phyloP scores from a whole-genome alignment of 768 basidiomycete species.

The Trametes sanguinea region DNA sequence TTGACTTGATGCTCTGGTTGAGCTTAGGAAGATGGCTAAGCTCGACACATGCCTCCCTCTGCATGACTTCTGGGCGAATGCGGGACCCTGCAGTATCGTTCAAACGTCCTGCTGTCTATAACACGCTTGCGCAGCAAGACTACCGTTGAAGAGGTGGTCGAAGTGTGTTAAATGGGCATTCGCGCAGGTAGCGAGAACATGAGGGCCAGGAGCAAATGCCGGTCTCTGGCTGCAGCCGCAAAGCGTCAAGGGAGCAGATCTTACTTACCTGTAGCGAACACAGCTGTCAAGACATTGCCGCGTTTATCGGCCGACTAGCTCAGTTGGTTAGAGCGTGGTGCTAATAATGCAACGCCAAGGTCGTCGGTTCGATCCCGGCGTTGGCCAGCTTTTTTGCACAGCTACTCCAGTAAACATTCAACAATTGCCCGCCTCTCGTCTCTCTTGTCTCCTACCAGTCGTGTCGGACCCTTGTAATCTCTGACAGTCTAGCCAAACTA shows the following conservation, averaged over 20 bases:
- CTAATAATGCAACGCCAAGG: slow-evolving; percentile 47
- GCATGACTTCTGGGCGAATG: not conserved
- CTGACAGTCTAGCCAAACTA: too few relatives aligned
- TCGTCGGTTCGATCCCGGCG: not conserved
- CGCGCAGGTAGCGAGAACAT: too few relatives aligned
- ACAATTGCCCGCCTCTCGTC: too few relatives aligned
- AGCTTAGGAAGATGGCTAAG: slow-evolving; percentile 16
- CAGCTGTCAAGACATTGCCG: too few relatives aligned
- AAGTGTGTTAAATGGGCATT: too few relatives aligned
- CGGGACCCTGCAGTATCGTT: not conserved
- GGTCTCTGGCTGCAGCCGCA: not conserved
- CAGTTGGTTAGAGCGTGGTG: slow-evolving; percentile 94
- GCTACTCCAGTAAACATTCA: too few relatives aligned
- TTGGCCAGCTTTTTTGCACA: too few relatives aligned
- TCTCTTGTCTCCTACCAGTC: too few relatives aligned
- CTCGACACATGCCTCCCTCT: not conserved
- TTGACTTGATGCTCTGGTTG: slow-evolving; percentile 28
- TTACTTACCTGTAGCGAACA: not conserved
- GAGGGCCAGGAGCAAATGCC: too few relatives aligned
- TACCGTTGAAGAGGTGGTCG: too few relatives aligned
- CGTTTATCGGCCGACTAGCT: slow-evolving; percentile 72
- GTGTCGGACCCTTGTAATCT: too few relatives aligned
- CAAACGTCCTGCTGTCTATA: not conserved
- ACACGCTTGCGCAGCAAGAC: not conserved
- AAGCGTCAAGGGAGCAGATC: too few relatives aligned